Evolutionary conservation across 345 rosid species (phyloP).

Genomic region (Bruguiera parviflora): DNA sequence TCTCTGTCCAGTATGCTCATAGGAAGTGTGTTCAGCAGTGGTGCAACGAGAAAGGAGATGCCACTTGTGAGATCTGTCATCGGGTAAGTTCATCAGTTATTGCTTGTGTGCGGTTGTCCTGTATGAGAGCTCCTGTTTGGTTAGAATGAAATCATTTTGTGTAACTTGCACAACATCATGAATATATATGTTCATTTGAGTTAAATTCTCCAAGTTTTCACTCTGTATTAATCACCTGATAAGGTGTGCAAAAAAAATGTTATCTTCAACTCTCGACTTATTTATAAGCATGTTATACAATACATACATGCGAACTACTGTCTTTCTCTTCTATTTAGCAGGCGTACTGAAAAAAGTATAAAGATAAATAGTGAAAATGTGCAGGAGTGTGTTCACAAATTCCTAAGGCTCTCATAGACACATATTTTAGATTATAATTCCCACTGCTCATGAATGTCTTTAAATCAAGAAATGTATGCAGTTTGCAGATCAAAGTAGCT

Average conservation of each 20-base stretch:
- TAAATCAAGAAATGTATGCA: no score
- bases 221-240: no score
- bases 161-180: no score
- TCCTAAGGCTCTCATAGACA: not conserved
- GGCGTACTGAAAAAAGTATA: not conserved
- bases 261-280: no score
- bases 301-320: not conserved
- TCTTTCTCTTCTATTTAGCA: not conserved
- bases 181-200: no score
- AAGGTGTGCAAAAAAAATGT: no score
- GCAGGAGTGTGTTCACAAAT: not conserved
- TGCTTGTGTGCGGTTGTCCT: not conserved
- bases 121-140: not conserved
- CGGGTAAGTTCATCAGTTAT: constrained; percentile 43
- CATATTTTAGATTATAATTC: not conserved
- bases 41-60: constrained; percentile 95
- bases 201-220: no score
- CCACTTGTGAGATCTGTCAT: constrained; percentile 84
- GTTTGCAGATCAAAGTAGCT: not conserved
- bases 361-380: not conserved
- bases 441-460: not conserved
- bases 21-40: constrained; percentile 91
- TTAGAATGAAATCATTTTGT: not conserved
- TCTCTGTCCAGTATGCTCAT: constrained; percentile 68
- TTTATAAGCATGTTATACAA: no score